A percentile compares a stretch with the other conserved stretches of the same genome.
These are phyloP conservation scores for Biscogniauxia sp. DNA, from an alignment of 2,329 filamentous ascomycete genomes.

Conservation along the genomic window DNA sequence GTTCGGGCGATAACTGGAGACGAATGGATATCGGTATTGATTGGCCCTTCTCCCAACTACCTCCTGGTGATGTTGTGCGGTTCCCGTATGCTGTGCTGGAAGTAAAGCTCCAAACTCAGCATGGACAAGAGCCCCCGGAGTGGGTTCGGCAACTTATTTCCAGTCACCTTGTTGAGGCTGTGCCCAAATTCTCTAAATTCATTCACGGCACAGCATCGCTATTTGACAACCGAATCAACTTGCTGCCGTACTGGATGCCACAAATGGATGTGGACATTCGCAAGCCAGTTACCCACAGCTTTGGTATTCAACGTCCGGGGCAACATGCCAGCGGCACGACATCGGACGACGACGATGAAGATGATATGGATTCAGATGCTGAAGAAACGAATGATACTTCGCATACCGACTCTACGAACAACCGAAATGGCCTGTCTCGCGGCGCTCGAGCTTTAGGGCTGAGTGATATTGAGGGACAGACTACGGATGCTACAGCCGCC, in stretches of 20 bases:
- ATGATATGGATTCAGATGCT: slow-evolving; percentile 65
- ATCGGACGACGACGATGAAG: slow-evolving; percentile 73
- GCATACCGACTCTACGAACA: slow-evolving; percentile 22
- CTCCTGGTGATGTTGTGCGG: slow-evolving; percentile 77
- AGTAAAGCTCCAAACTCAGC: slow-evolving; percentile 95
- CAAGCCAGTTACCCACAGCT: slow-evolving; percentile 83
- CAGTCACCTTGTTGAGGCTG: slow-evolving; percentile 95
- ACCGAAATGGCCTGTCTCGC: slow-evolving; percentile 18
- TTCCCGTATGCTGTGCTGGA: slow-evolving; percentile 97
- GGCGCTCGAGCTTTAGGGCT: slow-evolving; percentile 19
- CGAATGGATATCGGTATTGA: slow-evolving; percentile 97
- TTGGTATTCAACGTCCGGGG: slow-evolving; percentile 81
- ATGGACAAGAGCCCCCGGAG: slow-evolving; percentile 89
- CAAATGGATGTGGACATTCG: slow-evolving; percentile 98
- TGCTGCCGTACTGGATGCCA: slow-evolving; percentile 95
- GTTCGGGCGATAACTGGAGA: slow-evolving; percentile 88
- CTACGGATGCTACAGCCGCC: slow-evolving; percentile 56
- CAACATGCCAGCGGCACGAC: slow-evolving; percentile 74
- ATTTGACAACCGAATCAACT: slow-evolving; percentile 81
- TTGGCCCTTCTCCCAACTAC: slow-evolving; percentile 87
- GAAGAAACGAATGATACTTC: slow-evolving; percentile 47
- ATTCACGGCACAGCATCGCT: slow-evolving; percentile 90
- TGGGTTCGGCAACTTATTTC: slow-evolving; percentile 94
- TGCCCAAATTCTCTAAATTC: slow-evolving; percentile 99
- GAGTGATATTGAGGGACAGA: slow-evolving; percentile 78